Evolutionary conservation across 1,139 yeast genomes (phyloP).

Genomic region (Hyphopichia buzzinii): DNA sequence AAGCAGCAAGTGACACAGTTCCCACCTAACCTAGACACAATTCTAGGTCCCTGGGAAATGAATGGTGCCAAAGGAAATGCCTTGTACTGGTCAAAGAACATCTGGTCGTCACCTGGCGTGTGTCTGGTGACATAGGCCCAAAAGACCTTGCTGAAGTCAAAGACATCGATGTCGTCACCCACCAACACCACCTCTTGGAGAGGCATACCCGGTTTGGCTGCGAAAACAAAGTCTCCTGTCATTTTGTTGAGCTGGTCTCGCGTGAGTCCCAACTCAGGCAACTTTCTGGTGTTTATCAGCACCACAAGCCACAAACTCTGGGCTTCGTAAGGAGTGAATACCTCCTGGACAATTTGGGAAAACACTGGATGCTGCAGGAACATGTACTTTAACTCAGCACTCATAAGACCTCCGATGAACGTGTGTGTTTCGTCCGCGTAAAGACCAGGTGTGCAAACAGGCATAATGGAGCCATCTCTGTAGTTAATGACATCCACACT

Average conservation of each 20-base stretch:
- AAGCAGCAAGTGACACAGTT: slow-evolving; percentile 16
- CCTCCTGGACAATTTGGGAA: slow-evolving; percentile 11
- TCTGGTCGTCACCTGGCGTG: slow-evolving; percentile 15
- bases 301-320: slow-evolving; percentile 17
- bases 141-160: slow-evolving; percentile 13
- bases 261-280: slow-evolving; percentile 12
- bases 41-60: slow-evolving; percentile 11
- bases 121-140: slow-evolving; percentile 20
- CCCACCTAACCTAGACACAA: slow-evolving; percentile 14
- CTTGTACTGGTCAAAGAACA: slow-evolving; percentile 10
- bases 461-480: slow-evolving; percentile 16
- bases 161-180: slow-evolving; percentile 18
- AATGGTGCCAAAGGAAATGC: slow-evolving; percentile 17
- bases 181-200: slow-evolving; percentile 16
- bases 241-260: slow-evolving; percentile 11
- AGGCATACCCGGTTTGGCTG: slow-evolving; percentile 10
- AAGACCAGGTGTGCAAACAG: slow-evolving; percentile 17
- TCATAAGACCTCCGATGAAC: slow-evolving; percentile 15
- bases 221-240: slow-evolving; percentile 12
- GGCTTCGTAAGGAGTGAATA: slow-evolving; percentile 16
- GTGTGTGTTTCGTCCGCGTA: slow-evolving; percentile 19
- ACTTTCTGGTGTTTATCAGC: slow-evolving; percentile 11
- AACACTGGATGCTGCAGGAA: slow-evolving; percentile 7
- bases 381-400: slow-evolving; percentile 10
- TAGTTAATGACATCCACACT: slow-evolving; percentile 14